These are phyloP conservation scores for Cynanchum wilfordii DNA, from an alignment of 257 asterid genomes.

Conservation along the genomic window DNA sequence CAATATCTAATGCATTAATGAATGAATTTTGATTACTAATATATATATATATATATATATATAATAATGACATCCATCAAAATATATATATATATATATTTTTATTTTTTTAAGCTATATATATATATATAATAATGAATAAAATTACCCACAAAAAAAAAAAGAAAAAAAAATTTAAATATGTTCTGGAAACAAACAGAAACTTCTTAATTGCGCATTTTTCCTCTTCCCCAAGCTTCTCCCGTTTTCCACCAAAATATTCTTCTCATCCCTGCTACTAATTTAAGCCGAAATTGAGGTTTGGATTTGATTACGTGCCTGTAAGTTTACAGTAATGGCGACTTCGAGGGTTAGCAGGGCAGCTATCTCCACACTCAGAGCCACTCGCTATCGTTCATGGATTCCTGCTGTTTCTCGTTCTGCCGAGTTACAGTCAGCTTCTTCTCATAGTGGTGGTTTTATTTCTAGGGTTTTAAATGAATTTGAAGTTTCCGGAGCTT, in stretches of 20 bases:
- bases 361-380: conserved; percentile 37
- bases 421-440: conserved; percentile 20
- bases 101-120: no score
- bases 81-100: no score
- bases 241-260: neutral
- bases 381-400: conserved; percentile 24
- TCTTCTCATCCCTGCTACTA: neutral
- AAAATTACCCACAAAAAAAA: no score
- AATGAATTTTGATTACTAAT: no score
- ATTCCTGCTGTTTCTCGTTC: conserved; percentile 20
- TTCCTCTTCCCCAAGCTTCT: conserved; percentile 3
- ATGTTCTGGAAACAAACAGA: neutral
- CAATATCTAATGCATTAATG: no score
- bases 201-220: neutral
- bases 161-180: no score
- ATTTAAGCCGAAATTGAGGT: neutral
- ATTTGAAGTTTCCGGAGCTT: conserved; percentile 16
- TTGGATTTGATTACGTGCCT: neutral
- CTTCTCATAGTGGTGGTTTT: conserved; percentile 10
- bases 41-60: no score
- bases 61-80: no score
- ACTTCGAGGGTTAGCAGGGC: conserved; percentile 24
- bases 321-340: neutral
- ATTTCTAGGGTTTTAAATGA: conserved; percentile 6
- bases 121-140: no score